Base-by-base conservation (phyloP, 805 yeast species). In the Candida wancherniae region DNA sequence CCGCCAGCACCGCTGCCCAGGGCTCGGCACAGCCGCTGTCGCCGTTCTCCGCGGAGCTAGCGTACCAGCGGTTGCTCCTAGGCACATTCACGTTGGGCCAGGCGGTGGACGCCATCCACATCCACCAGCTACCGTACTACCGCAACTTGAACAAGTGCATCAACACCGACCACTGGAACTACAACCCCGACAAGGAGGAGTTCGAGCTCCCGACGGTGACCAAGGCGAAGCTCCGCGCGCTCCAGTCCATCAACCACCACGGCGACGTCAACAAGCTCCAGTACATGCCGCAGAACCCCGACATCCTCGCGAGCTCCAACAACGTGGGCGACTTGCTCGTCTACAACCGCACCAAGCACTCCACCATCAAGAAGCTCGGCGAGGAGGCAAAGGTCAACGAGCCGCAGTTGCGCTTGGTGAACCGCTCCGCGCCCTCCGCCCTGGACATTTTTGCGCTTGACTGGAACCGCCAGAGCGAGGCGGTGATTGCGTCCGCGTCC, bases 281-380 rank as follows among this genome's bases (percentile, higher is more conserved):
- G 21, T 75, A 73, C 47, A 74, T 84, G 77, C 94, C 95, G 0
- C 90, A 82, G 44, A 88, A 88, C 47, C 92, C 92, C 2, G 92
- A 87, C 48, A 49, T 88, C 4, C 67, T 88, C 4, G 85, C 88
- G 2, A 72, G 86, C 12, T 74, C 78, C 7, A 75, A 83, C 24
- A 75, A 80, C 24, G 53, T 60, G 19, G 96, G 96, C 1, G 62
- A 70, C 9, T 63, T 80, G 9, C 74, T 69, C 30, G 58, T 88
- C 4, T 84, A 79, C 55, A 94, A 88, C 54, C 68, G 92, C 44
- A 87, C 97, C 0, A 86, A 84, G 51, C 94, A 85, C 53, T 50
- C 67, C 11, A 61, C 55, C 32, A 54, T 61, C 35, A 51, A 51
- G 26, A 57, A 47, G 24, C 40, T 47, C 18, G 45, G 42, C 15